Evolutionary conservation across 176 grass and related monocot genomes (phyloP).

Genomic region (Carex kokanica): DNA sequence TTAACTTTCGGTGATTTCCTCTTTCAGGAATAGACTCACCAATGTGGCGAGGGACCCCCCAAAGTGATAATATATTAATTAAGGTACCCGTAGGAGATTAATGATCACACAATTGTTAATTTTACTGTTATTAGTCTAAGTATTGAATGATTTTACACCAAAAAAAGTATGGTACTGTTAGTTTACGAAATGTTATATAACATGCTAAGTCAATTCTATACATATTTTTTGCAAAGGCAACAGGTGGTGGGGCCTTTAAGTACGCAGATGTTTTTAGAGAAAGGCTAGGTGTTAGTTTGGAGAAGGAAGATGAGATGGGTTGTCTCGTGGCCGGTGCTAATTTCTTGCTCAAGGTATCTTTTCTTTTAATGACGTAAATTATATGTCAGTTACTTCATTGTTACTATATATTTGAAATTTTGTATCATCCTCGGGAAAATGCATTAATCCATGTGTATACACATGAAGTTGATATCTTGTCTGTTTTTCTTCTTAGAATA

Average conservation of each 20-base stretch:
- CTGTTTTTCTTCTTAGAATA: neutral
- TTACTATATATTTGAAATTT: neutral
- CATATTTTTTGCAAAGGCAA: constrained; percentile 78
- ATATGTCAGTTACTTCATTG: constrained; percentile 21
- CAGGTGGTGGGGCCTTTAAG: constrained; percentile 95
- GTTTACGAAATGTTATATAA: neutral
- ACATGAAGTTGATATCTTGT: neutral
- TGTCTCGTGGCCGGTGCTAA: constrained; percentile 95
- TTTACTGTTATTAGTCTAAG: neutral
- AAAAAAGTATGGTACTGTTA: neutral
- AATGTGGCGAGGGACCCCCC: constrained; percentile 58
- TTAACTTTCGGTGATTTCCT: constrained; percentile 37
- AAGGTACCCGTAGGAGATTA: constrained; percentile 54
- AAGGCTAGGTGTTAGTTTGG: constrained; percentile 89
- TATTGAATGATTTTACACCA: neutral
- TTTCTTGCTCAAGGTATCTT: constrained; percentile 94
- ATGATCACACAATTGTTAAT: neutral
- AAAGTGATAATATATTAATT: constrained; percentile 67
- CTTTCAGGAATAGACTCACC: constrained; percentile 84
- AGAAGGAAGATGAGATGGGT: constrained; percentile 99
- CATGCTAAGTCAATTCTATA: constrained; percentile 16
- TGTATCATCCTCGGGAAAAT: neutral
- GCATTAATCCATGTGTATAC: neutral
- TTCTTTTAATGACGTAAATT: constrained; percentile 28
- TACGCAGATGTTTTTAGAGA: constrained; percentile 91